Conservation (phyloP, 306 rosid genomes). For the Castanea mollissima region DNA sequence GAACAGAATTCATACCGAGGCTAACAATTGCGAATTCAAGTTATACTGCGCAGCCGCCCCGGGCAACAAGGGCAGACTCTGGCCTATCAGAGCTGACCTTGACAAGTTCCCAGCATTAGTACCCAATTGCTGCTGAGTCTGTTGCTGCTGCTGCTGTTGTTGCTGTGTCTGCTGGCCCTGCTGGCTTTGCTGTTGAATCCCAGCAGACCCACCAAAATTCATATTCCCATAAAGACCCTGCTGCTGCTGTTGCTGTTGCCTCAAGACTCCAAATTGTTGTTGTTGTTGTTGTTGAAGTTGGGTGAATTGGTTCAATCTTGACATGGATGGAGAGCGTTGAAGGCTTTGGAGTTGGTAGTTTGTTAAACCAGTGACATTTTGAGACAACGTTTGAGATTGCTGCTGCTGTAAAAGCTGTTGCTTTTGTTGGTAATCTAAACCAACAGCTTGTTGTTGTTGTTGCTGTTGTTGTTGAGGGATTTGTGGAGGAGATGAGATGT, state of each 20-base stretch:
- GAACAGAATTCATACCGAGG: conserved; percentile 61
- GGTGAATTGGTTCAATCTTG: conserved; percentile 64
- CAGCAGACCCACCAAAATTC: conserved; percentile 68
- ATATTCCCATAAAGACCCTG: conserved; percentile 59
- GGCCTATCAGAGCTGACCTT: conserved; percentile 66
- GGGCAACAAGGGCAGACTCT: conserved; percentile 75
- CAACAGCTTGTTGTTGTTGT: conserved; percentile 20
- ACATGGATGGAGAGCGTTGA: conserved; percentile 59
- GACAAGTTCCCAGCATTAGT: conserved; percentile 47
- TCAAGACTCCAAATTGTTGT: conserved; percentile 55
- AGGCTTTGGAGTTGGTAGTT: conserved; percentile 58
- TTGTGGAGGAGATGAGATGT: conserved; percentile 37
- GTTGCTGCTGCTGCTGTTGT: not conserved
- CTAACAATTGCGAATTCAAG: conserved; percentile 46
- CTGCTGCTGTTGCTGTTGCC: conserved; percentile 58
- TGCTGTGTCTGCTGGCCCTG: conserved; percentile 47
- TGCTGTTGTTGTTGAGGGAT: conserved; percentile 34
- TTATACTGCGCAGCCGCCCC: conserved; percentile 57
- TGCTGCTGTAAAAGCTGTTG: conserved; percentile 20
- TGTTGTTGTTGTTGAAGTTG: conserved; percentile 53
- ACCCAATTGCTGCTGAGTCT: conserved; percentile 47
- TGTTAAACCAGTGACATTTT: conserved; percentile 43
- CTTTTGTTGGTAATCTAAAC: conserved; percentile 46
- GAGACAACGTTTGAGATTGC: conserved; percentile 23
- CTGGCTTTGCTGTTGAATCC: conserved; percentile 51